These are phyloP conservation scores for Cokeromyces recurvatus DNA, from an alignment of 371 early-diverging fungal genomes.

Conservation along the genomic window DNA sequence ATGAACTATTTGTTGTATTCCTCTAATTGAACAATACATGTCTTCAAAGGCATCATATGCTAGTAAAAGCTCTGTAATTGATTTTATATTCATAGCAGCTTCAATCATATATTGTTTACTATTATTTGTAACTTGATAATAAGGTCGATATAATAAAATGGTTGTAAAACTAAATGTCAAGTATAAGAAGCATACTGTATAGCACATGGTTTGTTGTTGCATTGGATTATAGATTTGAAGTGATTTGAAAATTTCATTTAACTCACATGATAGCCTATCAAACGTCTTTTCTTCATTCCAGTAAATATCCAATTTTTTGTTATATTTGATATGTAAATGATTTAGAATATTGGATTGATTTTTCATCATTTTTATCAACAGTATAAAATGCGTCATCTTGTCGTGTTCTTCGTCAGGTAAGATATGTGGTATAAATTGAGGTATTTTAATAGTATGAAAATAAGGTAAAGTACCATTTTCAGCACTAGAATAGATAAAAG, in stretches of 20 bases:
- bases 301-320: neutral
- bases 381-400: slow-evolving; percentile 18
- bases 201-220: slow-evolving; percentile 13
- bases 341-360: slow-evolving; percentile 15
- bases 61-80: slow-evolving; percentile 18
- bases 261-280: neutral
- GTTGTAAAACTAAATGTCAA: slow-evolving; percentile 16
- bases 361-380: slow-evolving; percentile 11
- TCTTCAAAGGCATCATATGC: slow-evolving; percentile 25
- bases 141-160: slow-evolving; percentile 17
- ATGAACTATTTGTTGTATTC: slow-evolving; percentile 37
- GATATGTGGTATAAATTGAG: too few relatives aligned
- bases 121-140: neutral
- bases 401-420: too few relatives aligned
- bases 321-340: slow-evolving; percentile 8
- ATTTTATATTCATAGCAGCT: slow-evolving; percentile 25
- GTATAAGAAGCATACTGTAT: slow-evolving; percentile 20
- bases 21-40: slow-evolving; percentile 37
- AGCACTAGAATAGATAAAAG: slow-evolving; percentile 8
- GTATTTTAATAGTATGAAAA: slow-evolving; percentile 8
- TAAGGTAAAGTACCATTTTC: slow-evolving; percentile 19
- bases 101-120: slow-evolving; percentile 12
- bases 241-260: slow-evolving; percentile 1
- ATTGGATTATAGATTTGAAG: slow-evolving; percentile 8
- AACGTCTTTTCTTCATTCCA: slow-evolving; percentile 6